Evolutionary conservation across 768 basidiomycete genomes (phyloP).

Genomic region (Agrocybe chaxingu): DNA sequence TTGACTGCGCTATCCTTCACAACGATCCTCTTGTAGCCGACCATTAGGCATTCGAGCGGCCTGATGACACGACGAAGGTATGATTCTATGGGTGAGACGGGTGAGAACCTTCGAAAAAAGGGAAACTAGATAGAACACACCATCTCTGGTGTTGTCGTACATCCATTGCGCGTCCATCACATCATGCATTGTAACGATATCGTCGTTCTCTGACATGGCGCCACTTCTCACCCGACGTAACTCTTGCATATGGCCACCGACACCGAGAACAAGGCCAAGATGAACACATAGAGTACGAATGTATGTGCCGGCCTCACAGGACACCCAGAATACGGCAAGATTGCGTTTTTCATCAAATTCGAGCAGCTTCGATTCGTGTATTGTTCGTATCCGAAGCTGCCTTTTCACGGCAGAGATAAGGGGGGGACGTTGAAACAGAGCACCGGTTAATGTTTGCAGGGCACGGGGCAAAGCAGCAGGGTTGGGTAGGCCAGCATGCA

Average conservation of each 20-base stretch:
- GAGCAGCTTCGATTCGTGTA: conserved; percentile 91
- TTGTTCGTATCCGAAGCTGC: conserved; percentile 94
- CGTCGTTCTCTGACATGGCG: conserved; percentile 96
- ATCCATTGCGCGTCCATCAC: conserved; percentile 98
- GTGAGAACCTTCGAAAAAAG: conserved; percentile 1
- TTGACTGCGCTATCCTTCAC: conserved; percentile 99
- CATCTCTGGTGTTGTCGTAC: conserved; percentile 96
- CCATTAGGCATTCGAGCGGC: conserved; percentile 89
- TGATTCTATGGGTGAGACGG: conserved; percentile 58
- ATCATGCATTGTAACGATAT: conserved; percentile 99
- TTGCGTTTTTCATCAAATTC: conserved; percentile 98
- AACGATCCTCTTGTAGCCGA: conserved; percentile 97
- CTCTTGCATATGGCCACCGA: conserved; percentile 99
- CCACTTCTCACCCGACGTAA: conserved; percentile 91
- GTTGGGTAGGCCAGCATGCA: conserved; percentile 79
- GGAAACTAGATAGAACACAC: conserved; percentile 37
- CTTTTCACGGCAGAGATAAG: conserved; percentile 99
- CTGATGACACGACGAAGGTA: conserved; percentile 94
- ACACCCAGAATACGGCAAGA: conserved; percentile 97
- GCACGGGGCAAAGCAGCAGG: conserved; percentile 88
- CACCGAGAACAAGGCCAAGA: conserved; percentile 88
- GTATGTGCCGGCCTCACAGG: conserved; percentile 97
- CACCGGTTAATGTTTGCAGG: conserved; percentile 95
- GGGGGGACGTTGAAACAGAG: conserved; percentile 97
- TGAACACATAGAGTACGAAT: conserved; percentile 97